A percentile compares a stretch with the other conserved stretches of the same genome.
Conservation (phyloP, 495 filamentous ascomycete genomes). For the Penicillium canariense region DNA sequence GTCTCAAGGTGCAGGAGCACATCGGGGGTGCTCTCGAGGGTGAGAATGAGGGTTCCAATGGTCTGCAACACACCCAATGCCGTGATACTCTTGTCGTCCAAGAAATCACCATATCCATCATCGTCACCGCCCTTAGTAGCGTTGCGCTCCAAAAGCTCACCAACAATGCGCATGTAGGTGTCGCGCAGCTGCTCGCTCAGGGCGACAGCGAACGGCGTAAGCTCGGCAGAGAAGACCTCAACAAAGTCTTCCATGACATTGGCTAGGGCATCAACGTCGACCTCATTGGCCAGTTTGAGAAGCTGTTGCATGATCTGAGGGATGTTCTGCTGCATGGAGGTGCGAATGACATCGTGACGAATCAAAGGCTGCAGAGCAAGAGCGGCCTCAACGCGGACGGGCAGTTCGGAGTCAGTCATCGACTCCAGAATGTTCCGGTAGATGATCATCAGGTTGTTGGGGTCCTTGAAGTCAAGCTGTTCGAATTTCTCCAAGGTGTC, state of each 20-base stretch:
- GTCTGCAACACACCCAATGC: constrained; percentile 95
- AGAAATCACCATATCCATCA: constrained; percentile 77
- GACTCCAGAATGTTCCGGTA: constrained; percentile 96
- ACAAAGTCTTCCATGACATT: constrained; percentile 99
- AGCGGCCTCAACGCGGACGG: constrained; percentile 91
- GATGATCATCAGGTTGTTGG: constrained; percentile 88
- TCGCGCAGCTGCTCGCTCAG: constrained; percentile 94
- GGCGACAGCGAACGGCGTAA: constrained; percentile 97
- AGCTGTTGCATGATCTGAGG: constrained; percentile 99
- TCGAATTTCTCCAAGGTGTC: constrained; percentile 98
- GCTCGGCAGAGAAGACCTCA: constrained; percentile 91
- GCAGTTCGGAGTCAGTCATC: constrained; percentile 88
- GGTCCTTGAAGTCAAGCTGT: constrained; percentile 91
- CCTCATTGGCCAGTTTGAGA: constrained; percentile 92
- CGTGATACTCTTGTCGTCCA: constrained; percentile 98
- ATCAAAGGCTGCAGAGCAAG: constrained; percentile 94
- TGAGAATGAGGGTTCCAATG: constrained; percentile 95
- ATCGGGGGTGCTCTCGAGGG: constrained; percentile 92
- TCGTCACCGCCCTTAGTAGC: constrained; percentile 67
- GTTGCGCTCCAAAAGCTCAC: constrained; percentile 85
- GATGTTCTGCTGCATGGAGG: constrained; percentile 94
- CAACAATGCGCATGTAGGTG: constrained; percentile 91
- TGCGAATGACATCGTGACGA: constrained; percentile 88
- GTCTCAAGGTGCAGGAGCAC: constrained; percentile 91
- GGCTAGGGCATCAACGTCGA: constrained; percentile 90